phyloP scores from a whole-genome alignment of 1,139 yeast species.

The Arxiozyma telluris region DNA sequence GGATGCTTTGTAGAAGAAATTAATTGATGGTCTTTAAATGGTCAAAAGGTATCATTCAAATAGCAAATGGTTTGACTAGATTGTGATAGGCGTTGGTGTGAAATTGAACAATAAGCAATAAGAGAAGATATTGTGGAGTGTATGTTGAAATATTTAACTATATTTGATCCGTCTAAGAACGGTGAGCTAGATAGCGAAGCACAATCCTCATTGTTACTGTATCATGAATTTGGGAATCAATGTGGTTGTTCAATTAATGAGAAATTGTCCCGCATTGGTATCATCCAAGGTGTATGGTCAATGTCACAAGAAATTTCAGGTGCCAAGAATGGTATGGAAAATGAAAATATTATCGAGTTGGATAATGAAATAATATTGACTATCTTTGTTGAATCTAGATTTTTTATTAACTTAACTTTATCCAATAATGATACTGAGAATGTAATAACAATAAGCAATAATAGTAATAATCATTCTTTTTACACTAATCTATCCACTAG shows the following conservation, averaged over 20 bases:
- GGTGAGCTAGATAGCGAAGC: slow-evolving; percentile 20
- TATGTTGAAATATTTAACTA: slow-evolving; percentile 22
- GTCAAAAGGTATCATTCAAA: background rate
- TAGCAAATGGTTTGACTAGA: background rate
- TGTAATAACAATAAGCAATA: background rate
- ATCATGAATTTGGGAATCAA: slow-evolving; percentile 21
- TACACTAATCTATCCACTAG: background rate
- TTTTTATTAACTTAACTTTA: slow-evolving; percentile 15
- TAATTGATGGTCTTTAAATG: background rate
- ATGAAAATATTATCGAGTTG: slow-evolving; percentile 24
- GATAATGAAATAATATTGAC: slow-evolving; percentile 22
- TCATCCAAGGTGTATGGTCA: slow-evolving; percentile 33
- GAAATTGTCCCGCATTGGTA: slow-evolving; percentile 31
- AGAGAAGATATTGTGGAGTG: background rate
- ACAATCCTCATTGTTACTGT: slow-evolving; percentile 21
- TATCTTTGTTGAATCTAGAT: slow-evolving; percentile 21
- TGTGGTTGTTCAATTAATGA: slow-evolving; percentile 22
- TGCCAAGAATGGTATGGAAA: slow-evolving; percentile 12
- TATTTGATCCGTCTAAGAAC: slow-evolving; percentile 22
- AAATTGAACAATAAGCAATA: background rate
- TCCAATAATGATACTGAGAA: background rate
- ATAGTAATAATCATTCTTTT: background rate
- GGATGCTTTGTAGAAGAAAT: too few relatives aligned
- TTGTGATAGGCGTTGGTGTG: background rate
- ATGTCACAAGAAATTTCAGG: slow-evolving; percentile 17